Percentiles rank a stretch among this genome's conserved stretches.
phyloP scores from a whole-genome alignment of 2,329 filamentous ascomycete species.

The Sarocladiaceae sp. region DNA sequence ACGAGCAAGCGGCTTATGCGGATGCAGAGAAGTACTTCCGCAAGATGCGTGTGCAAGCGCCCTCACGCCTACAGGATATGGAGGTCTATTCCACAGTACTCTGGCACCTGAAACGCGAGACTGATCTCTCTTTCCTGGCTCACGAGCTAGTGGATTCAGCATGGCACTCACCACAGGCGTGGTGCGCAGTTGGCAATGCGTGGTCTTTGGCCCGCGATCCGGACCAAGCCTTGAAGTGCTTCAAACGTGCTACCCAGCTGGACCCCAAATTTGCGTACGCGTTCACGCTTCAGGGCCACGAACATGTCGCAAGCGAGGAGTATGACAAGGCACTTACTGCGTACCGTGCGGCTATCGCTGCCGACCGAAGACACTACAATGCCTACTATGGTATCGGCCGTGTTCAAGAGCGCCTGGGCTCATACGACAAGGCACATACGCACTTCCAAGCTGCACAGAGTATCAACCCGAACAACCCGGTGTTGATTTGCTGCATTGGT shows the following conservation, averaged over 20 bases:
- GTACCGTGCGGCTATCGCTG: constrained; percentile 81
- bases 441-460: constrained; percentile 84
- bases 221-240: constrained; percentile 90
- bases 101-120: constrained; percentile 95
- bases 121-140: constrained; percentile 85
- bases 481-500: constrained; percentile 89
- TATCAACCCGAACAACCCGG: constrained; percentile 92
- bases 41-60: constrained; percentile 72
- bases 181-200: constrained; percentile 93
- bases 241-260: constrained; percentile 89
- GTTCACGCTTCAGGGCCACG: constrained; percentile 92
- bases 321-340: constrained; percentile 89
- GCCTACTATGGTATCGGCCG: constrained; percentile 89
- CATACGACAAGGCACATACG: constrained; percentile 83
- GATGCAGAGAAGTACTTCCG: constrained; percentile 86
- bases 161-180: constrained; percentile 88
- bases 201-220: constrained; percentile 91
- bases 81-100: constrained; percentile 97
- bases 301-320: constrained; percentile 93
- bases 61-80: constrained; percentile 87
- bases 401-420: constrained; percentile 87
- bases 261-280: constrained; percentile 91
- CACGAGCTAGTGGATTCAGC: constrained; percentile 85
- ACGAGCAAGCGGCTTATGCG: constrained; percentile 81
- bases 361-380: constrained; percentile 89